Base-by-base conservation (phyloP, 148 eudicot genomes). In the Nepenthes mirabilis region DNA sequence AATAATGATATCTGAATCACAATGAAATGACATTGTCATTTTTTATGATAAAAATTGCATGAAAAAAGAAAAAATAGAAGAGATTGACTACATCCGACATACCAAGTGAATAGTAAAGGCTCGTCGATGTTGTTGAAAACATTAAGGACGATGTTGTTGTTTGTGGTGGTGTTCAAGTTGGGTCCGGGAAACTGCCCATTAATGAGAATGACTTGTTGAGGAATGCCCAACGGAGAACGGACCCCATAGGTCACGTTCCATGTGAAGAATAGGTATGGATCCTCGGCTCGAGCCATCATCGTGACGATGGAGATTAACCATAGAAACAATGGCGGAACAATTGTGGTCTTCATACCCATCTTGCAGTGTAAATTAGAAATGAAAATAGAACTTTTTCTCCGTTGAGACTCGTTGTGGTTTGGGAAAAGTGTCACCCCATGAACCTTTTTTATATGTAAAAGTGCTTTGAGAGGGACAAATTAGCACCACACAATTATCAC, bases 71-170 rank as follows among this genome's bases (percentile, higher is more conserved):
- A 23, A 23, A 23, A 23, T 23, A 6, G 57, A 14, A 0, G 34
- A 2, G 32, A n/a, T 33, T 9, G 57, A 14, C 2, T 13, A 14
- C 33, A 54, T 33, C 52, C 4, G 23, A 54, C 64, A 6, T 57
- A 77, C 81, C 95, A 83, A 7, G 80, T 74, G 45, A 83, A 68
- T 11, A 81, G 75, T 34, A 87, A 58, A 1, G 95, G 95, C 69
- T 87, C 90, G 33, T 87, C 95, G 5, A 87, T 77, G 14, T 83
- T 48, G 71, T 87, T 87, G 65, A 77, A 77, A 9, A 87, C 82
- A 62, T 83, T 87, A 55, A 87, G 60, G 9, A 75, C 79, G 2
- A 86, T 40, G 64, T 80, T 86, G 66, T 86, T 79, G 70, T 86
- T 86, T 34, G 86, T 74, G 2, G 85, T 71, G 40, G 79, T 73